Conservation (phyloP, 305 asterid species). For the Solanum hybrid region DNA sequence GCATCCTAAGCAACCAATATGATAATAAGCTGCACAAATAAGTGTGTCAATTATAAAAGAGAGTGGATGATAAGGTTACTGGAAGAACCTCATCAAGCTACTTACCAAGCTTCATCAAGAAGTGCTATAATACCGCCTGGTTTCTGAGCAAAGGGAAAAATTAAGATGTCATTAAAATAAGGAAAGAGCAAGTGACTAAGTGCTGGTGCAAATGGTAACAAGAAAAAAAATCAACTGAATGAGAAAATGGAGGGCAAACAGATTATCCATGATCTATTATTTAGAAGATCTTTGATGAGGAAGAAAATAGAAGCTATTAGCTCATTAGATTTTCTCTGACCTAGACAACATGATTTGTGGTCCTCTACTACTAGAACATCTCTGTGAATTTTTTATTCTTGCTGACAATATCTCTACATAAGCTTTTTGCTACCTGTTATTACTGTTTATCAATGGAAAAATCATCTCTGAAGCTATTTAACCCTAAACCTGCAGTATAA, state of each 20-base stretch:
- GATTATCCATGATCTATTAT: background rate
- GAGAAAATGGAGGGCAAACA: background rate
- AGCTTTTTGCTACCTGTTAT: background rate
- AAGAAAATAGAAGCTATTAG: background rate
- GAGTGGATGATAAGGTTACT: background rate
- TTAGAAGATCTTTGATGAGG: background rate
- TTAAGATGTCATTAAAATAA: background rate
- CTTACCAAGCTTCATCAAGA: constrained; percentile 81
- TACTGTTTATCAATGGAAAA: background rate
- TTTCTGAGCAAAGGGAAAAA: constrained; percentile 36
- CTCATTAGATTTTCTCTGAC: background rate
- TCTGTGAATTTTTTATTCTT: background rate
- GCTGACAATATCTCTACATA: background rate
- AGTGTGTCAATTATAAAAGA: background rate
- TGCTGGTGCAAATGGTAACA: background rate
- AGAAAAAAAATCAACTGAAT: background rate
- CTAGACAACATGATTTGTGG: background rate
- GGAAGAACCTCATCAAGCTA: background rate
- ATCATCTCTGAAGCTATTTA: background rate
- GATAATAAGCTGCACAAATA: background rate
- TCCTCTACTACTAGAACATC: background rate
- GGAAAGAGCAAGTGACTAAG: background rate
- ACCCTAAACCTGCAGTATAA: background rate
- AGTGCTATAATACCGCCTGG: constrained; percentile 82
- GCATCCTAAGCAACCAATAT: background rate